Evolutionary conservation across 1,139 yeast species (phyloP).

Genomic region (Scheffersomyces lignicola): DNA sequence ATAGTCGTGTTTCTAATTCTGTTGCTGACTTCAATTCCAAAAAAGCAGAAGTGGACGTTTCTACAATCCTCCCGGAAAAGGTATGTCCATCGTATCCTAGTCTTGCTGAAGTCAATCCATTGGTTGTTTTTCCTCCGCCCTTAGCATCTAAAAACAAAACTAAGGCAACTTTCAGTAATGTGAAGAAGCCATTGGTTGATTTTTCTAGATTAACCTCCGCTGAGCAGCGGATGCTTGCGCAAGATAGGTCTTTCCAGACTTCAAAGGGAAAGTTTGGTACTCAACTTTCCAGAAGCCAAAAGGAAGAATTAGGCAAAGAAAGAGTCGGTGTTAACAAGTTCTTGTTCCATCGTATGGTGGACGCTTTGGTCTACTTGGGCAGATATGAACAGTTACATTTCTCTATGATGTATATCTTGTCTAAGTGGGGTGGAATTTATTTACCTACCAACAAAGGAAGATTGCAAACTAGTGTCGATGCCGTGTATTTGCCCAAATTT

Average conservation of each 20-base stretch:
- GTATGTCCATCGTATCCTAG: not conserved
- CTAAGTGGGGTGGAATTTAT: slow-evolving; percentile 30
- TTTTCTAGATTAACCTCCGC: slow-evolving; percentile 25
- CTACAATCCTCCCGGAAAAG: slow-evolving; percentile 3
- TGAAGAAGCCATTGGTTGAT: slow-evolving; percentile 30
- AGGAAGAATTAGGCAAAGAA: slow-evolving; percentile 1
- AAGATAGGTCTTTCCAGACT: slow-evolving; percentile 16
- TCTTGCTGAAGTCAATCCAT: slow-evolving; percentile 24
- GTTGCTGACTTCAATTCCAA: slow-evolving; percentile 15
- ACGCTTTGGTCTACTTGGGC: slow-evolving; percentile 34
- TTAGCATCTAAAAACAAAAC: slow-evolving; percentile 23
- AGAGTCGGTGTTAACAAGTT: slow-evolving; percentile 26
- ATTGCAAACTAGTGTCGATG: not conserved
- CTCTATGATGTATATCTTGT: slow-evolving; percentile 30
- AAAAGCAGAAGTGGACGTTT: slow-evolving; percentile 10
- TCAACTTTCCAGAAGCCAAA: slow-evolving; percentile 13
- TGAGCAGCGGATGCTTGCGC: slow-evolving; percentile 18
- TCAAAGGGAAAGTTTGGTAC: slow-evolving; percentile 25
- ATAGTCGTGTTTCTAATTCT: slow-evolving; percentile 11
- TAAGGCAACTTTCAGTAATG: slow-evolving; percentile 23
- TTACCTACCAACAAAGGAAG: not conserved
- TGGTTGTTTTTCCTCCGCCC: slow-evolving; percentile 33
- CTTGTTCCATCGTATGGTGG: slow-evolving; percentile 30
- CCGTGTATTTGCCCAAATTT: slow-evolving; percentile 1
- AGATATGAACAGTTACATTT: slow-evolving; percentile 29